A percentile compares a stretch with the other conserved stretches of the same genome.
Evolutionary conservation across 2,329 filamentous ascomycete species (phyloP).

Genomic region (Colletotrichum chlorophyti): DNA sequence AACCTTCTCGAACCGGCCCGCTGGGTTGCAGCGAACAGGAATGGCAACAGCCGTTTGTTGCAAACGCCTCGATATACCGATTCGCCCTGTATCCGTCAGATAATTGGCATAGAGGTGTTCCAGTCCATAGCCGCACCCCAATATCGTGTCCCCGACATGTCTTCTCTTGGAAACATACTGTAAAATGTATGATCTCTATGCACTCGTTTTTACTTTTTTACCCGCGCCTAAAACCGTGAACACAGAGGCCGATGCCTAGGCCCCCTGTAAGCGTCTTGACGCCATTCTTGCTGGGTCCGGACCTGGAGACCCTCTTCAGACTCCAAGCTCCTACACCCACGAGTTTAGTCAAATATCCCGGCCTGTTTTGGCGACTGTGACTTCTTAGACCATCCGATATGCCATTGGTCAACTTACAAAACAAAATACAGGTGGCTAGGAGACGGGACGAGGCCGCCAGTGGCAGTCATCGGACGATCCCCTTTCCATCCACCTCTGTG

Average conservation of each 20-base stretch:
- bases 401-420: not conserved
- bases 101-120: too few species aligned
- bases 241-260: not conserved
- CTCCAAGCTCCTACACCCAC: not conserved
- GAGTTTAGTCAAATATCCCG: constrained; percentile 1
- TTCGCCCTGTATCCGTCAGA: constrained; percentile 2
- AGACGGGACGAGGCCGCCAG: constrained; percentile 9
- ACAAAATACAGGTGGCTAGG: constrained; percentile 27
- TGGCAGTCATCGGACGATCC: constrained; percentile 19
- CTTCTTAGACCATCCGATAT: not conserved
- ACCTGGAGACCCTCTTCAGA: constrained; percentile 12
- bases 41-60: constrained; percentile 35
- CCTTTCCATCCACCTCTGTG: constrained; percentile 20
- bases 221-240: too few species aligned
- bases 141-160: too few species aligned
- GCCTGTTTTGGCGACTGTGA: not conserved
- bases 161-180: too few species aligned
- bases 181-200: too few species aligned
- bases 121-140: too few species aligned
- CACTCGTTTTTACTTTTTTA: too few species aligned
- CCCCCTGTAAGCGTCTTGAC: constrained; percentile 12
- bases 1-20: constrained; percentile 51
- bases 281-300: not conserved
- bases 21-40: constrained; percentile 21
- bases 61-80: constrained; percentile 42